Base-by-base conservation (phyloP, 2,329 filamentous ascomycete genomes). In the Chrysoporthe deuterocubensis region DNA sequence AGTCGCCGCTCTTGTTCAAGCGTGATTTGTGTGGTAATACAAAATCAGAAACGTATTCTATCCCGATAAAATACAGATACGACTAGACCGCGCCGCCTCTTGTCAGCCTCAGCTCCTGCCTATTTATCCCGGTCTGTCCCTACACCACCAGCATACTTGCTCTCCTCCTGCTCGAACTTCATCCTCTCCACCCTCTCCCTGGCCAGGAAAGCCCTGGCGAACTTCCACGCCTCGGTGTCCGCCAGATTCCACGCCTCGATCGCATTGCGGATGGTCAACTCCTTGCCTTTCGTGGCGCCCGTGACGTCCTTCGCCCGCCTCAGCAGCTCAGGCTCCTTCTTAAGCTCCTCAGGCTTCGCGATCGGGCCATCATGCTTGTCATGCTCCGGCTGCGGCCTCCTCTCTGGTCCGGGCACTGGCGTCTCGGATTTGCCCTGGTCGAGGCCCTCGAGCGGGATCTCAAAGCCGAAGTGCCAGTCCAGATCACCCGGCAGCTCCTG, bases 401-500 rank as follows among this genome's bases (percentile, higher is more conserved):
- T 82, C 73, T 90, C 85, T 1, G 87, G 85, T 1, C 85, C 84
- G 0, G 87, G 85, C 6, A 87, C 84, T 0, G 88, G 86, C 1
- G 87, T 85, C 72, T 85, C 81, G 16, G 85, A 86, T 70, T 85
- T 85, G 59, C 83, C 85, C 40, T 83, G 81, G 52, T 84, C 78
- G 4, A 85, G 82, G 13, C 81, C 80, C 26, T 82, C 79, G 59
- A 84, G 83, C 1, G 94, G 92, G 11, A 97, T 84, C 16, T 84
- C 82, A 78, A 98, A 98, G 65, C 95, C 96, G 76, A 98, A 93
- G 72, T 91, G 87, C 93, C 94, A 98, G 75, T 95, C 91, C 2
- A 97, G 82, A 71, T 96, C 91, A n/a, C 85, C 78, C 3, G 90
- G 88, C 8, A 90, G 80, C 18, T 81, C 80, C 56, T 82, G 81